Conservation (phyloP, 2,329 filamentous ascomycete species). For the Coccinonectria pachysandricola region DNA sequence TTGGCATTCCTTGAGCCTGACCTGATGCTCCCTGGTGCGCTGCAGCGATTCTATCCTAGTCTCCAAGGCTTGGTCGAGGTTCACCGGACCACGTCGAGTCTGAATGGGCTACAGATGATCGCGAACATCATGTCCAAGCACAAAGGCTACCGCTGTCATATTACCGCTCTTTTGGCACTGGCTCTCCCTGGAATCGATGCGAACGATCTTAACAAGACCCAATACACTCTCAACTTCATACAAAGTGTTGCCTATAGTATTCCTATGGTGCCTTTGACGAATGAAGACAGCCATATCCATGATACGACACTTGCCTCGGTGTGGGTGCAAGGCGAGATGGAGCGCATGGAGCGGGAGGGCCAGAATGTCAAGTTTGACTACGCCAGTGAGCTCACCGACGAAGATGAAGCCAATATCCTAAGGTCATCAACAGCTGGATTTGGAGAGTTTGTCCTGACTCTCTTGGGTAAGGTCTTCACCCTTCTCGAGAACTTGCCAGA, state of each 20-base stretch:
- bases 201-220: conserved; percentile 93
- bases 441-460: conserved; percentile 80
- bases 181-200: conserved; percentile 93
- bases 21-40: conserved; percentile 80
- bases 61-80: conserved; percentile 96
- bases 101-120: conserved; percentile 85
- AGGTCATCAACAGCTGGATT: conserved; percentile 92
- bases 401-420: conserved; percentile 78
- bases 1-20: conserved; percentile 85
- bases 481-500: conserved; percentile 92
- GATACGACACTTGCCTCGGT: conserved; percentile 72
- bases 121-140: conserved; percentile 83
- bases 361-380: conserved; percentile 82
- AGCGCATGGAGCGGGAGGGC: conserved; percentile 82
- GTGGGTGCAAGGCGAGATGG: conserved; percentile 92
- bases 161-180: conserved; percentile 86
- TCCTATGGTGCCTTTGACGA: conserved; percentile 66
- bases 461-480: conserved; percentile 91
- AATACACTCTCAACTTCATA: conserved; percentile 89
- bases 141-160: conserved; percentile 93
- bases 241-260: conserved; percentile 95
- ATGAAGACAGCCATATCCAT: conserved; percentile 53
- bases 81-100: conserved; percentile 86
- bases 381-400: conserved; percentile 66
- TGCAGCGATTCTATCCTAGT: conserved; percentile 94